These are phyloP conservation scores for Xylariaceae sp. DNA, from an alignment of 2,329 filamentous ascomycete genomes.

Conservation along the genomic window DNA sequence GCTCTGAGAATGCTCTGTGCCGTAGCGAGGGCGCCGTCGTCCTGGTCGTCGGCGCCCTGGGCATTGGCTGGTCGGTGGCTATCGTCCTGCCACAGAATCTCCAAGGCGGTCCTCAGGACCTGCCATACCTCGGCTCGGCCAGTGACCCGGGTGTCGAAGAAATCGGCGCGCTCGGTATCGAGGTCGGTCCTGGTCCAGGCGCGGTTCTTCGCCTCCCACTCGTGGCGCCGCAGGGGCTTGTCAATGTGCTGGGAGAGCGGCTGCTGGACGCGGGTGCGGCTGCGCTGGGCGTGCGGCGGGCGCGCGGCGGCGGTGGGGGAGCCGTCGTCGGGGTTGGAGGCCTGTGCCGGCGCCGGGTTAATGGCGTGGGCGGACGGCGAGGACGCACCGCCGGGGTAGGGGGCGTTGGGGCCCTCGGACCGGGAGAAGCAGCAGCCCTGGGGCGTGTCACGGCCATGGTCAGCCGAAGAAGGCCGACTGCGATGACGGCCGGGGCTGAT, in stretches of 20 bases:
- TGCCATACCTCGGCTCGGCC: conserved; percentile 75
- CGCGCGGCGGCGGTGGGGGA: conserved; percentile 11
- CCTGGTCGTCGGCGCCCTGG: conserved; percentile 19
- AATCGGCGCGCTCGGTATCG: conserved; percentile 65
- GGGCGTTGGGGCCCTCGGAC: conserved; percentile 43
- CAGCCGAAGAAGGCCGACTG: no score
- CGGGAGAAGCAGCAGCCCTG: conserved; percentile 55
- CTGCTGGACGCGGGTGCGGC: conserved; percentile 22
- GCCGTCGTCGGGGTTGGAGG: conserved; percentile 23
- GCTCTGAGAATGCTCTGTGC: conserved; percentile 78
- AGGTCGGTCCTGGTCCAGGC: conserved; percentile 65
- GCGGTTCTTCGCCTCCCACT: conserved; percentile 56
- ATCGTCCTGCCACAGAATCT: conserved; percentile 57
- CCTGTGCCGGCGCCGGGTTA: conserved; percentile 32
- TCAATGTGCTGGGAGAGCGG: conserved; percentile 61
- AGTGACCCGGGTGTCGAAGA: conserved; percentile 84
- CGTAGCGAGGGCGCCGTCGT: conserved; percentile 44
- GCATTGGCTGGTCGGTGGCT: conserved; percentile 6
- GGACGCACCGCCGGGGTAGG: conserved; percentile 38
- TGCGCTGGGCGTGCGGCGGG: conserved; percentile 7
- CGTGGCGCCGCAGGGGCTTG: conserved; percentile 56
- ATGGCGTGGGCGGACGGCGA: conserved; percentile 48
- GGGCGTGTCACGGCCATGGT: no score
- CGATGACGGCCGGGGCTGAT: conserved; percentile 2
- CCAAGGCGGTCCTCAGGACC: conserved; percentile 59